These are phyloP conservation scores for Apophysomyces ossiformis DNA, from an alignment of 371 early-diverging fungal species.

Conservation along the genomic window DNA sequence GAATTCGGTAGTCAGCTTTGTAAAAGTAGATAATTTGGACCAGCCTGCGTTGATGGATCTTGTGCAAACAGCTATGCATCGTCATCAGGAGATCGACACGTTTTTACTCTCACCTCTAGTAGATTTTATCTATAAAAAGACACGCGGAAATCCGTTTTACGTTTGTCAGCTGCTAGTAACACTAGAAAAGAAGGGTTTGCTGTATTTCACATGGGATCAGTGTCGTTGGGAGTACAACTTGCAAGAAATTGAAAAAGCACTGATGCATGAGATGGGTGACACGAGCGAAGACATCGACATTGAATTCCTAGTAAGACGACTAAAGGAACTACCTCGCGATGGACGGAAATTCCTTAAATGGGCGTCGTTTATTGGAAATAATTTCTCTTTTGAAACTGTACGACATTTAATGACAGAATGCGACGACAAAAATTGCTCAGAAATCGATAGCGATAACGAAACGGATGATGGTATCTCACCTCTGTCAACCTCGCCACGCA, in stretches of 20 bases:
- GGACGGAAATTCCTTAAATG: constrained; percentile 53
- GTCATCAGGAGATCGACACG: constrained; percentile 38
- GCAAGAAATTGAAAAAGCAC: constrained; percentile 47
- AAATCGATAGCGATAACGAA: constrained; percentile 28
- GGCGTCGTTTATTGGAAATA: constrained; percentile 56
- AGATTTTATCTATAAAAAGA: constrained; percentile 45
- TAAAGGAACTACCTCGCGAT: constrained; percentile 50
- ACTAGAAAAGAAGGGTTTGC: constrained; percentile 47
- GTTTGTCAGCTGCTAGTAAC: constrained; percentile 43
- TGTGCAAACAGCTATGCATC: constrained; percentile 48
- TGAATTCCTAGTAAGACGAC: constrained; percentile 44
- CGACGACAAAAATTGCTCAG: constrained; percentile 21
- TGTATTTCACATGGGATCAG: constrained; percentile 54
- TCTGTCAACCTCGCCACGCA: constrained; percentile 19
- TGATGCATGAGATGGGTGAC: constrained; percentile 29
- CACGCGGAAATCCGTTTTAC: constrained; percentile 53
- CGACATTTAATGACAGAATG: constrained; percentile 46
- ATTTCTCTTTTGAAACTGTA: constrained; percentile 48
- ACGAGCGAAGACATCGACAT: constrained; percentile 41
- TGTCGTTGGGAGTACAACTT: constrained; percentile 55
- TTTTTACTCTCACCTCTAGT: constrained; percentile 41
- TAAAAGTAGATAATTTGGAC: constrained; percentile 44
- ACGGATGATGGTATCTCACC: constrained; percentile 26
- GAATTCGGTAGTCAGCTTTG: constrained; percentile 35
- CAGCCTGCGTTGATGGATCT: constrained; percentile 44